A percentile compares a stretch with the other conserved stretches of the same genome.
phyloP scores from a whole-genome alignment of 352 stramenopile species.

The Thalassiosira mediterranea region DNA sequence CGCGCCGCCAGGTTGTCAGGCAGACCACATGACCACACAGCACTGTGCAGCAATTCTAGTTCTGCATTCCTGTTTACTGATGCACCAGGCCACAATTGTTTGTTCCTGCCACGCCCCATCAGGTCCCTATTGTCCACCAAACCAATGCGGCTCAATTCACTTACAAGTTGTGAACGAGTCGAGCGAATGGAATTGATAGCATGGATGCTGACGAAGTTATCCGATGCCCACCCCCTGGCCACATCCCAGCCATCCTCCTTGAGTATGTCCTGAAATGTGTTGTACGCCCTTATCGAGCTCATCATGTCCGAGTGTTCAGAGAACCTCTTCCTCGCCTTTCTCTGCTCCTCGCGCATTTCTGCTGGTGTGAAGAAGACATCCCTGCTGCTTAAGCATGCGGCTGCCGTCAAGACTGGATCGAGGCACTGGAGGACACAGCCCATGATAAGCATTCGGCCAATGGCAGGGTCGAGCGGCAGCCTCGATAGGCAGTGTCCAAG shows the following conservation, averaged over 20 bases:
- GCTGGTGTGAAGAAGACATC: constrained; percentile 29
- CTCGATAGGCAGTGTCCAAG: constrained; percentile 14
- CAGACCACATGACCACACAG: constrained; percentile 14
- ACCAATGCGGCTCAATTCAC: constrained; percentile 25
- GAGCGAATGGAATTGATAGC: constrained; percentile 24
- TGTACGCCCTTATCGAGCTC: constrained; percentile 23
- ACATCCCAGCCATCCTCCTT: constrained; percentile 12
- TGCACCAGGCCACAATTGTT: constrained; percentile 10
- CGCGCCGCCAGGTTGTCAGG: constrained; percentile 30
- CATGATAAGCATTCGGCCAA: constrained; percentile 31
- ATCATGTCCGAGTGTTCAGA: constrained; percentile 26
- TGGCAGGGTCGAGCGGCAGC: constrained; percentile 34
- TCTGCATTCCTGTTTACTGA: constrained; percentile 24
- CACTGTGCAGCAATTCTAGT: constrained; percentile 18
- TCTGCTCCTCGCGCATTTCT: constrained; percentile 12
- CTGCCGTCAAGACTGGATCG: constrained; percentile 32
- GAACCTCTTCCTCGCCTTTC: constrained; percentile 14
- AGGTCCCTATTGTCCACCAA: constrained; percentile 22
- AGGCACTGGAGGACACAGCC: constrained; percentile 29
- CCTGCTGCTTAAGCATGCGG: constrained; percentile 31
- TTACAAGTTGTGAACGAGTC: constrained; percentile 25
- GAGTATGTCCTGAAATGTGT: constrained; percentile 17
- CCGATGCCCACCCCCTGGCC: constrained; percentile 14
- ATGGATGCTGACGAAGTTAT: constrained; percentile 32
- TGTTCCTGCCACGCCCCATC: constrained; percentile 9